Conservation (phyloP, 2,329 filamentous ascomycete species). For the Coniochaeta sp. region DNA sequence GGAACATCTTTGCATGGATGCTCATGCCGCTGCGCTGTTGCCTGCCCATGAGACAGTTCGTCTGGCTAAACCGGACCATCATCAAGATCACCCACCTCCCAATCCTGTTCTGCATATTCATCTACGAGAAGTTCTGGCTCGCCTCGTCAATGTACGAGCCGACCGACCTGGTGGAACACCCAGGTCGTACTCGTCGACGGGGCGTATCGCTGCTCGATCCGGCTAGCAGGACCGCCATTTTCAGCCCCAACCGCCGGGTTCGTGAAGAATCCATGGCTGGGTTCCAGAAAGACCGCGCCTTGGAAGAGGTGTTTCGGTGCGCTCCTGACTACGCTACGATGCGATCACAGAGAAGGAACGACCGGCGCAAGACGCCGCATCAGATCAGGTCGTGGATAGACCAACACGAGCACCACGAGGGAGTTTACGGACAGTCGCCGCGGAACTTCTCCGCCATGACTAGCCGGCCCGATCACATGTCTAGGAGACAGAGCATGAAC, state of each 20-base stretch:
- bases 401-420: conserved; percentile 45
- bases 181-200: conserved; percentile 41
- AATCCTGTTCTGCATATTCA: conserved; percentile 75
- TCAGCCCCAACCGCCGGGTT: conserved; percentile 65
- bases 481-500: conserved; percentile 45
- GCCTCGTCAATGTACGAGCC: conserved; percentile 72
- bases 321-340: conserved; percentile 59
- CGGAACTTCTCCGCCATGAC: conserved; percentile 44
- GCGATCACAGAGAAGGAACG: conserved; percentile 52
- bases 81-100: conserved; percentile 91
- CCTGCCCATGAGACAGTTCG: conserved; percentile 74
- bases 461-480: conserved; percentile 37
- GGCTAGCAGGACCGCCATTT: conserved; percentile 52
- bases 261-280: conserved; percentile 84
- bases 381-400: conserved; percentile 92
- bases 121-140: conserved; percentile 78
- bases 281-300: conserved; percentile 79
- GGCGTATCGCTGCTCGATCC: conserved; percentile 53
- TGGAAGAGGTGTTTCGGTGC: conserved; percentile 84
- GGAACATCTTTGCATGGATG: conserved; percentile 87
- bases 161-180: conserved; percentile 76
- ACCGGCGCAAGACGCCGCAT: conserved; percentile 67
- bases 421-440: conserved; percentile 32
- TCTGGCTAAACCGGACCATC: conserved; percentile 79
- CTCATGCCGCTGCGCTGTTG: conserved; percentile 75